Evolutionary conservation across 106 monocot genomes (phyloP), one percentile per base, ranked within the genome.

Genomic region (Xerophyta viscosa): DNA sequence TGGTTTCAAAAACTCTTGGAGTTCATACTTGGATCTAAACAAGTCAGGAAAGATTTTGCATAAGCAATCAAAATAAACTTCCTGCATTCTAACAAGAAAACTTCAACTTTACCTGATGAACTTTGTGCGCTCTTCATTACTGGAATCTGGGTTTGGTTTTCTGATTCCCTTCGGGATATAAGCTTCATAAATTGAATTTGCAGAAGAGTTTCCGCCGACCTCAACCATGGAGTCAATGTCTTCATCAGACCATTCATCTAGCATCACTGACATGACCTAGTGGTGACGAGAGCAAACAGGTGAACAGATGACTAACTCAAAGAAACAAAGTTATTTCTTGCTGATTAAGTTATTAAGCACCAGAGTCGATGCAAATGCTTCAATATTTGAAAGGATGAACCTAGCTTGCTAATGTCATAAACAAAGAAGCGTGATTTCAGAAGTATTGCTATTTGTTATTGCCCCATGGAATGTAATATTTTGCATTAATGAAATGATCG

Each of bases 141-240:
- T 73, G 18, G 93, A 55, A 41, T 84, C 61, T 54, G 80, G 37
- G 3, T 54, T 67, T 14, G 93, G 93, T 27, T 88, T 94, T 56
- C 50, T 27, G 67, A 63, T 53, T 24, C 33, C 67, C 59, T 61
- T 37, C 13, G 93, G 88, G 47, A 84, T 77, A 69, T 80, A 94
- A 20, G 87, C 88, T 62, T 94, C 93, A 62, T 88, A 94, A 21
- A 88, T 88, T 24, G 88, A 68, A 67, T 94, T 94, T 0, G 93
- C 93, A 72, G 69, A 77, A 26, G 87, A 84, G 56, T 94, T 94
- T 31, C 93, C 93, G 43, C 93, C 88, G 57, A 94, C 87, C 58
- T 87, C 87, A 12, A 88, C 39, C 93, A 94, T 78, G 10, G 77
- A 84, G 15, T 84, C 74, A 23, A 94, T 66, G 27, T 88, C 93